A percentile compares a stretch with the other conserved stretches of the same genome.
These are phyloP conservation scores for Sisymbrium irio DNA, from an alignment of 345 rosid species.

Conservation along the genomic window DNA sequence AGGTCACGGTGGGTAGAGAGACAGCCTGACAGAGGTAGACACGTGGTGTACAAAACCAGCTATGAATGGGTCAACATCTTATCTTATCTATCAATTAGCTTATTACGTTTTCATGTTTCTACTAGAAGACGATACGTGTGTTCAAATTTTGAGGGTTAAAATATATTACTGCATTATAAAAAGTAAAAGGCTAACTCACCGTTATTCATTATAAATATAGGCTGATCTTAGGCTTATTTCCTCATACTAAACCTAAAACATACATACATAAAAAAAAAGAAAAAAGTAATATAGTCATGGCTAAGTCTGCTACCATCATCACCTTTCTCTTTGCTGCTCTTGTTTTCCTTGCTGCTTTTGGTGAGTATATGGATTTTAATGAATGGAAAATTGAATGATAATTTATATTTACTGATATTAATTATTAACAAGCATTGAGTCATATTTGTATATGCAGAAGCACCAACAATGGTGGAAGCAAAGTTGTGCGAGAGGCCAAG, in stretches of 20 bases:
- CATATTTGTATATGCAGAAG: background rate
- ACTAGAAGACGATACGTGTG: background rate
- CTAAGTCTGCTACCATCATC: background rate
- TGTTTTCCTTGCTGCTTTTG: slow-evolving; percentile 18
- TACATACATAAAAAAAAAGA: background rate
- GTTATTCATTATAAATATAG: slow-evolving; percentile 6
- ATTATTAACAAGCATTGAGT: background rate
- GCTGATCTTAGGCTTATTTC: background rate
- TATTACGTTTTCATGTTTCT: background rate
- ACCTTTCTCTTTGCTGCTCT: slow-evolving; percentile 5
- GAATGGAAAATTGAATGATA: background rate
- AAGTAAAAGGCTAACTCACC: background rate
- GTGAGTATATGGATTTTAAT: background rate
- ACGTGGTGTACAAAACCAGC: background rate
- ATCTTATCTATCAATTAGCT: background rate
- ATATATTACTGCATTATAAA: background rate
- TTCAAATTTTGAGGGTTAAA: background rate
- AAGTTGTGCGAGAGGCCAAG: slow-evolving; percentile 19
- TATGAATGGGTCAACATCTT: background rate
- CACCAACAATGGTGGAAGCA: slow-evolving; percentile 14
- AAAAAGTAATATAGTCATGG: background rate
- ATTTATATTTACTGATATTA: background rate
- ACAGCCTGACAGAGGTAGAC: background rate
- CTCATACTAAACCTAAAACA: background rate
- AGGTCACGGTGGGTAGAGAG: background rate